These are phyloP conservation scores for Sclerotinia sclerotiorum DNA, from an alignment of 2,329 filamentous ascomycete genomes.

Conservation along the genomic window DNA sequence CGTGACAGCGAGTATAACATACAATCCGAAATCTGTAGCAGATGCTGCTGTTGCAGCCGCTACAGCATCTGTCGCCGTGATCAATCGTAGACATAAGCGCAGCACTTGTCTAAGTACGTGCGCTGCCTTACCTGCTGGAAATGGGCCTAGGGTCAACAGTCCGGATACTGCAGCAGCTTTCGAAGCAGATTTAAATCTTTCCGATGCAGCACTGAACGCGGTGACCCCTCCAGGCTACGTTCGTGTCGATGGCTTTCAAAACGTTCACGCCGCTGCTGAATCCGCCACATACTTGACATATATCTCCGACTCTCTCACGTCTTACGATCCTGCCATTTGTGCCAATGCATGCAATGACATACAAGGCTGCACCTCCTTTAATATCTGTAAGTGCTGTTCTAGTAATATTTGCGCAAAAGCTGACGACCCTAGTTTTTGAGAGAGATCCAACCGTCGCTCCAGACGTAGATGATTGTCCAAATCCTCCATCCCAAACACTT, in stretches of 20 bases:
- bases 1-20: conserved; percentile 4
- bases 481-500: conserved; percentile 19
- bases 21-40: conserved; percentile 16
- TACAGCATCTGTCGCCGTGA: background rate
- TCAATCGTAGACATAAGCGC: conserved; percentile 18
- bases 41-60: background rate
- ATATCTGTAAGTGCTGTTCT: conserved; percentile 13
- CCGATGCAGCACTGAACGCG: conserved; percentile 15
- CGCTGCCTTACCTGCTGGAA: conserved; percentile 8
- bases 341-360: conserved; percentile 22
- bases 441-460: conserved; percentile 19
- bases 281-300: conserved; percentile 22
- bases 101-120: background rate
- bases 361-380: conserved; percentile 22
- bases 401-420: background rate
- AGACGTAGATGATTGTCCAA: conserved; percentile 15
- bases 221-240: conserved; percentile 7
- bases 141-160: conserved; percentile 11
- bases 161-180: conserved; percentile 18
- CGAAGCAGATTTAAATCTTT: background rate
- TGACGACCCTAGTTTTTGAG: conserved; percentile 16
- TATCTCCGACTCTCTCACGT: conserved; percentile 19
- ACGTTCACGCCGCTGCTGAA: conserved; percentile 12
- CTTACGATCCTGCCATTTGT: conserved; percentile 22
- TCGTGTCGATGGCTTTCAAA: conserved; percentile 14